Evolutionary conservation across 352 stramenopile species (phyloP).

Genomic region (Phytophthora boehmeriae): DNA sequence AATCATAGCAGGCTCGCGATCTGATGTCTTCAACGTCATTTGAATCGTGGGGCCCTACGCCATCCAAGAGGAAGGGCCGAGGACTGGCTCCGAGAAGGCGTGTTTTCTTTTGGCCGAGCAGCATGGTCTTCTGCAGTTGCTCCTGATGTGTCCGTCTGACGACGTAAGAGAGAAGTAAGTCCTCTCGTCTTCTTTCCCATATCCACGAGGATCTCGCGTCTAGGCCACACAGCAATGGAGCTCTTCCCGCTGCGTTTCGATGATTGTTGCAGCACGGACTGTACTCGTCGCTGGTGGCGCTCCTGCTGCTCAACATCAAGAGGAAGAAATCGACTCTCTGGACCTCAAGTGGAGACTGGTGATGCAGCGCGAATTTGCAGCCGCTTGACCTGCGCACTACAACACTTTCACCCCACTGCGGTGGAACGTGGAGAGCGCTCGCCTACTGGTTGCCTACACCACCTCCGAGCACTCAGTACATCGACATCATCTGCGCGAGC

Average conservation of each 20-base stretch:
- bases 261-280: constrained; percentile 51
- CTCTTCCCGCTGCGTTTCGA: constrained; percentile 69
- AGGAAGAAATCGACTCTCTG: constrained; percentile 29
- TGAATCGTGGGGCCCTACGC: too few species aligned
- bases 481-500: too few species aligned
- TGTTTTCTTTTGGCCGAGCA: too few species aligned
- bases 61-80: too few species aligned
- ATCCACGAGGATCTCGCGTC: constrained; percentile 12
- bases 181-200: constrained; percentile 31
- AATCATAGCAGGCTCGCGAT: too few species aligned
- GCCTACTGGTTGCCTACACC: constrained; percentile 61
- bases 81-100: too few species aligned
- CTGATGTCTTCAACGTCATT: too few species aligned
- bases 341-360: constrained; percentile 73
- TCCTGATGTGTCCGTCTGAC: constrained; percentile 68
- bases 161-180: constrained; percentile 46
- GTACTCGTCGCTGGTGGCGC: constrained; percentile 44
- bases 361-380: constrained; percentile 46
- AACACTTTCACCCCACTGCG: constrained; percentile 74
- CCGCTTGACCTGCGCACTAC: constrained; percentile 55
- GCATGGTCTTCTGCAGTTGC: too few species aligned
- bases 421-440: constrained; percentile 72
- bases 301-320: constrained; percentile 29
- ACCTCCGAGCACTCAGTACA: constrained; percentile 42
- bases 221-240: constrained; percentile 43